A percentile compares a stretch with the other conserved stretches of the same genome.
phyloP scores from a whole-genome alignment of 208 protist species.

The Crithidia acanthocephali region DNA sequence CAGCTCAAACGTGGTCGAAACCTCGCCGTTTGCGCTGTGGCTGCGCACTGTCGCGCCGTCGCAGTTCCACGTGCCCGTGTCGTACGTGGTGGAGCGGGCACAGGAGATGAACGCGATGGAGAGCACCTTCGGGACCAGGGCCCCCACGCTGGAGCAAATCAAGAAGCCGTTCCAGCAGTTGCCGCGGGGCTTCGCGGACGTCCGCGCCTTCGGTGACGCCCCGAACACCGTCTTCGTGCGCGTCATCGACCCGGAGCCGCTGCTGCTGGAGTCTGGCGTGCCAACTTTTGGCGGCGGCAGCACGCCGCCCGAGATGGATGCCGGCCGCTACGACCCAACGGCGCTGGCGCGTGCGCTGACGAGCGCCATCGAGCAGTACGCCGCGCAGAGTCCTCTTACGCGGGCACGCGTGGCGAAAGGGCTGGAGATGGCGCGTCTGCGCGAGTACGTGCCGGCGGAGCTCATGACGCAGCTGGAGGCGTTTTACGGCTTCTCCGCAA shows the following conservation, averaged over 20 bases:
- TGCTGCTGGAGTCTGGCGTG: slow-evolving; percentile 28
- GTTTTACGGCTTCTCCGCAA: slow-evolving; percentile 32
- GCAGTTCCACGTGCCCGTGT: slow-evolving; percentile 31
- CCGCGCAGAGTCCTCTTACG: slow-evolving; percentile 1
- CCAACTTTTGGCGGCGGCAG: background rate
- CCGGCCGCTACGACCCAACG: slow-evolving; percentile 23
- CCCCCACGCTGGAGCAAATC: slow-evolving; percentile 21
- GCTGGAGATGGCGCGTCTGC: slow-evolving; percentile 43
- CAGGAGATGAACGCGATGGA: background rate
- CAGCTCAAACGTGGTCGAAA: background rate
- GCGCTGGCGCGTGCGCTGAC: slow-evolving; percentile 14
- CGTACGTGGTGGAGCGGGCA: slow-evolving; percentile 10
- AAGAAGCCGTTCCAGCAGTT: slow-evolving; percentile 21
- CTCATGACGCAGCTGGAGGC: slow-evolving; percentile 42
- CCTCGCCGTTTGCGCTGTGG: slow-evolving; percentile 18
- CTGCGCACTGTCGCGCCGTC: slow-evolving; percentile 29
- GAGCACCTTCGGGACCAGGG: background rate
- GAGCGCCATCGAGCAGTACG: slow-evolving; percentile 10
- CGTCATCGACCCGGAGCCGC: slow-evolving; percentile 32
- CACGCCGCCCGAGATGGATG: slow-evolving; percentile 21
- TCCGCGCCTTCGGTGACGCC: slow-evolving; percentile 30
- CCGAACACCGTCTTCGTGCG: slow-evolving; percentile 35
- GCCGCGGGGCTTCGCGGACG: slow-evolving; percentile 23
- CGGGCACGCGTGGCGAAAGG: slow-evolving; percentile 22
- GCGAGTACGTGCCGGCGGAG: slow-evolving; percentile 38